A percentile compares a stretch with the other conserved stretches of the same genome.
Evolutionary conservation across 2,329 filamentous ascomycete genomes (phyloP).

Genomic region (Neonectria sp.): DNA sequence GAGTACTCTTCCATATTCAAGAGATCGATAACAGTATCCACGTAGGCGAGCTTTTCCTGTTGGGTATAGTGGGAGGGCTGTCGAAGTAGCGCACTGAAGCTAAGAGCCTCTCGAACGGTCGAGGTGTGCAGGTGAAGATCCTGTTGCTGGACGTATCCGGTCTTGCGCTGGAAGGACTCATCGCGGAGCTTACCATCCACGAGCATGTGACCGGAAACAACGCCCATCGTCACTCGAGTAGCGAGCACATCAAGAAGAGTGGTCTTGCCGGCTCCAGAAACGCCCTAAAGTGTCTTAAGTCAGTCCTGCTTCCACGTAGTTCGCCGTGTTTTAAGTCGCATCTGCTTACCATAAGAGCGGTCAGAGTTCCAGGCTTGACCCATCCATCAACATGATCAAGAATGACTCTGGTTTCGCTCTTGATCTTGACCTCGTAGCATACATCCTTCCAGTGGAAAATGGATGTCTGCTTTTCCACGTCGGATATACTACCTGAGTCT

Average conservation of each 20-base stretch:
- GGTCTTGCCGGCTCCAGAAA: constrained; percentile 89
- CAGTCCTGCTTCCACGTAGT: not conserved
- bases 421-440: constrained; percentile 79
- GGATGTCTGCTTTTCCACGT: constrained; percentile 38
- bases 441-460: constrained; percentile 80
- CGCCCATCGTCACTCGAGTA: constrained; percentile 86
- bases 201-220: constrained; percentile 85
- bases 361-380: constrained; percentile 80
- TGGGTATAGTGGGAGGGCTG: constrained; percentile 78
- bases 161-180: constrained; percentile 86
- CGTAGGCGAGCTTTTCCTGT: constrained; percentile 83
- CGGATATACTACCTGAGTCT: not conserved
- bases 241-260: constrained; percentile 88
- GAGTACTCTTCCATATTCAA: constrained; percentile 75
- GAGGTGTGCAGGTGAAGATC: constrained; percentile 85
- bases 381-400: constrained; percentile 79
- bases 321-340: not conserved
- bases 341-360: constrained; percentile 74
- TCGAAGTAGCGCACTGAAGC: constrained; percentile 85
- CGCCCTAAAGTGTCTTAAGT: constrained; percentile 52
- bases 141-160: constrained; percentile 91
- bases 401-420: constrained; percentile 74
- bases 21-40: constrained; percentile 79
- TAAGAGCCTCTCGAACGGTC: constrained; percentile 86
- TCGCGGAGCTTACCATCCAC: constrained; percentile 75